These are phyloP conservation scores for Hygrophila difformis DNA, from an alignment of 257 asterid species.

Conservation along the genomic window DNA sequence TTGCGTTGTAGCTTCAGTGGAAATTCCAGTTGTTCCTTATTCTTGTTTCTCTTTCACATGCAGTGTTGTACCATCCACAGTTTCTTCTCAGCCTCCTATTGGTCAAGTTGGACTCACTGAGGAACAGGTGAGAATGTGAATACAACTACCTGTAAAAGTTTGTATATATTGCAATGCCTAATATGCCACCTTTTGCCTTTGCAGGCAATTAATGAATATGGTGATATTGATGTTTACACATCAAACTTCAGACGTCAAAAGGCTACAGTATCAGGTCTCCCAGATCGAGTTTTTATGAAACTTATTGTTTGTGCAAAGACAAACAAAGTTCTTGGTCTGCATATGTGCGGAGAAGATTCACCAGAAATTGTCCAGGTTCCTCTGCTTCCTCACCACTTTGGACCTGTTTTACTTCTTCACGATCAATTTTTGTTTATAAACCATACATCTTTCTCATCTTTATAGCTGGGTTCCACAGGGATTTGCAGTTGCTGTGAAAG, in stretches of 20 bases:
- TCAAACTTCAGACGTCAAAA: conserved; percentile 84
- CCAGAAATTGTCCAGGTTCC: conserved; percentile 86
- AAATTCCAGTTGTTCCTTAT: conserved; percentile 11
- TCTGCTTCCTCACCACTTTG: conserved; percentile 7
- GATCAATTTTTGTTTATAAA: conserved; percentile 5
- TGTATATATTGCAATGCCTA: conserved; percentile 12
- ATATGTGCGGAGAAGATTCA: conserved; percentile 94
- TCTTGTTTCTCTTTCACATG: conserved; percentile 18
- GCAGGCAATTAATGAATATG: conserved; percentile 65
- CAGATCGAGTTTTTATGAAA: conserved; percentile 87
- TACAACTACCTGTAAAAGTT: conserved; percentile 11
- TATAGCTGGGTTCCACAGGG: conserved; percentile 45
- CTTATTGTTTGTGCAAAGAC: conserved; percentile 79
- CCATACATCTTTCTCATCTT: conserved; percentile 2
- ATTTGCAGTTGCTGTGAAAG: conserved; percentile 88
- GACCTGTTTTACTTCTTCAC: not conserved
- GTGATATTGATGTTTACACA: conserved; percentile 76
- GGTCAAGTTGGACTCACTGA: conserved; percentile 91
- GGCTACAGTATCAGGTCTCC: conserved; percentile 95
- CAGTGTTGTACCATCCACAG: conserved; percentile 87
- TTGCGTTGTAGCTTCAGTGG: not conserved
- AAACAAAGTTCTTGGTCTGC: conserved; percentile 75
- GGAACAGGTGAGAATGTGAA: conserved; percentile 54
- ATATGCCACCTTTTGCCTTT: conserved; percentile 14
- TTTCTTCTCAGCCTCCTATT: conserved; percentile 95